A percentile compares a stretch with the other conserved stretches of the same genome.
These are phyloP conservation scores for Ajuga reptans DNA, from an alignment of 305 asterid species.

Conservation along the genomic window DNA sequence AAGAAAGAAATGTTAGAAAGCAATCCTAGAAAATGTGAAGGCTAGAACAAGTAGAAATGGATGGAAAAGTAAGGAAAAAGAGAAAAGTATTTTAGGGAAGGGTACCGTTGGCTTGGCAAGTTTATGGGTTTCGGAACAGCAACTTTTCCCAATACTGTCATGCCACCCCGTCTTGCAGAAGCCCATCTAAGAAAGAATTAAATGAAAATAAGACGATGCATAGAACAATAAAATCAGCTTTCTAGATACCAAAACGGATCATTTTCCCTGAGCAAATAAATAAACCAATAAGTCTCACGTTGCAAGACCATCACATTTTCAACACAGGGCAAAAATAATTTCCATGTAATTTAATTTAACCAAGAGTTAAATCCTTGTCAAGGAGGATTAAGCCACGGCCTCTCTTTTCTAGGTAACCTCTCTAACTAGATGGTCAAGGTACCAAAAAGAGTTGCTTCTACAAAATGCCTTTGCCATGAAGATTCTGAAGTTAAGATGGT, in stretches of 20 bases:
- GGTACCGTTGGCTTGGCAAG: conserved; percentile 92
- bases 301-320: too few species aligned
- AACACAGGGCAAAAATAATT: too few species aligned
- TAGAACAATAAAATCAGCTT: conserved; percentile 2
- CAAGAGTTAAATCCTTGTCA: too few species aligned
- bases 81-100: conserved; percentile 1
- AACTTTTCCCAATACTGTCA: conserved; percentile 91
- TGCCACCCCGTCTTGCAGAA: conserved; percentile 84
- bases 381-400: too few species aligned
- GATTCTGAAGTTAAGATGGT: too few species aligned
- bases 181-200: conserved; percentile 50
- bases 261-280: too few species aligned
- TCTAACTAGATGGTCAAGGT: too few species aligned
- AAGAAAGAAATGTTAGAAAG: conserved; percentile 26
- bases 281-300: too few species aligned
- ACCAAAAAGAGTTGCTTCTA: too few species aligned
- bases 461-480: too few species aligned
- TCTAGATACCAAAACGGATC: neutral
- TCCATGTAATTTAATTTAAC: too few species aligned
- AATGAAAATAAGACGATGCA: conserved; percentile 3
- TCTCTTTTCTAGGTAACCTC: too few species aligned
- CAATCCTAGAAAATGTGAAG: conserved; percentile 17
- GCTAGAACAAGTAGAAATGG: neutral
- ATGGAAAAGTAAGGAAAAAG: neutral
- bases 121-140: conserved; percentile 95